Conservation (phyloP, 495 filamentous ascomycete species). For the Aspergillus ostianus region DNA sequence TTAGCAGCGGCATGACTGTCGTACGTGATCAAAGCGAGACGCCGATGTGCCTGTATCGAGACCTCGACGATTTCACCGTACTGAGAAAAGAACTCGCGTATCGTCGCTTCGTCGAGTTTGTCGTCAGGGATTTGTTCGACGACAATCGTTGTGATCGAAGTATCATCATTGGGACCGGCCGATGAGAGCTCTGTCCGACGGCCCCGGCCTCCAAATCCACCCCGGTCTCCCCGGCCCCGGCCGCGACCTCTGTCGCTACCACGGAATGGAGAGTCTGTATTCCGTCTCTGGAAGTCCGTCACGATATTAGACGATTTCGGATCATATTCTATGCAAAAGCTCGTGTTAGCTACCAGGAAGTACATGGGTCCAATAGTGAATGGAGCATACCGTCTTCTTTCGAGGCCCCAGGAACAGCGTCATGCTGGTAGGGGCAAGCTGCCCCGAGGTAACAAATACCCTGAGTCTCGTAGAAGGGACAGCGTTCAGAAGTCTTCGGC, state of each 20-base stretch:
- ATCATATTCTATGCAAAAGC: slow-evolving; percentile 68
- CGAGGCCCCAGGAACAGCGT: slow-evolving; percentile 54
- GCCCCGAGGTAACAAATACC: slow-evolving; percentile 79
- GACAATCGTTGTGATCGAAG: slow-evolving; percentile 75
- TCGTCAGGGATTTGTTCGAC: slow-evolving; percentile 93
- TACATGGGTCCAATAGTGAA: no score
- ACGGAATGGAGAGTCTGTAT: slow-evolving; percentile 24
- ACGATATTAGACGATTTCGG: slow-evolving; percentile 63
- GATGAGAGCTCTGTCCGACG: slow-evolving; percentile 69
- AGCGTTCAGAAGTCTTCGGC: slow-evolving; percentile 55
- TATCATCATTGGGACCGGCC: slow-evolving; percentile 71
- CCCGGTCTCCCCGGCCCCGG: slow-evolving; percentile 49
- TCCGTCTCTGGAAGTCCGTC: slow-evolving; percentile 30
- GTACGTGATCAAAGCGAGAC: slow-evolving; percentile 79
- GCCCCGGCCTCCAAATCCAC: slow-evolving; percentile 47
- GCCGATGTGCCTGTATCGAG: slow-evolving; percentile 72
- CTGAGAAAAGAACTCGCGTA: slow-evolving; percentile 79
- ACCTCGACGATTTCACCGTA: slow-evolving; percentile 77
- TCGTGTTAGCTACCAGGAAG: slow-evolving; percentile 18
- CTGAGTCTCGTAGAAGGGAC: slow-evolving; percentile 84
- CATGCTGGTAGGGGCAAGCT: slow-evolving; percentile 82
- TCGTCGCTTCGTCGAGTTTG: slow-evolving; percentile 68
- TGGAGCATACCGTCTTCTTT: slow-evolving; percentile 54
- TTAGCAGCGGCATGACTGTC: slow-evolving; percentile 70
- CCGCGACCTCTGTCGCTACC: slow-evolving; percentile 42